Base-by-base conservation (phyloP, 768 basidiomycete species). In the Rhodotorula kratochvilovae region DNA sequence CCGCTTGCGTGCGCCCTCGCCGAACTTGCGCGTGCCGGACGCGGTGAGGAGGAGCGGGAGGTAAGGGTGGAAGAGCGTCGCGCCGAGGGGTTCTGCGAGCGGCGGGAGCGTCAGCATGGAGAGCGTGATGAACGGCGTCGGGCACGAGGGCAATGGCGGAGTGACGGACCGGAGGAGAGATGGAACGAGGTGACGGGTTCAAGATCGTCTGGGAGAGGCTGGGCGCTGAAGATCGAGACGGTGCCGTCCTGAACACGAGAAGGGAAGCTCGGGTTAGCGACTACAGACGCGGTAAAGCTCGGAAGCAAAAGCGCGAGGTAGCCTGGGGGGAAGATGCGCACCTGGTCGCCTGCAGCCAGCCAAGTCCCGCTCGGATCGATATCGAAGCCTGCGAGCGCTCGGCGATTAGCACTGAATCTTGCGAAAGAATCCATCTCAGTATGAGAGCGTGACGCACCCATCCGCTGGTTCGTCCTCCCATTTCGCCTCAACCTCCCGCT, bases 381-480 rank as follows among this genome's bases (percentile, higher is more conserved):
- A 25, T 59, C 50, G 61, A 75, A 75, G 10, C 73, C 73, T 71
- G 31, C 23, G 6, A 13, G 43, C n/a, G n/a, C n/a, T n/a, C n/a
- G n/a, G n/a, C n/a, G n/a, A n/a, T n/a, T n/a, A n/a, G n/a, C n/a
- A n/a, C n/a, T n/a, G n/a, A n/a, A n/a, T n/a, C n/a, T n/a, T n/a
- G n/a, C n/a, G n/a, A n/a, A n/a, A n/a, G n/a, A n/a, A n/a, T n/a
- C n/a, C n/a, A n/a, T n/a, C n/a, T n/a, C n/a, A n/a, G n/a, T n/a
- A n/a, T n/a, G n/a, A n/a, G n/a, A n/a, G 25, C 10, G 19, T 16
- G 33, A 31, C 46, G 58, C 42, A 97, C 98, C 84, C 95, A 73
- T n/a, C 55, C 75, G 77, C 96, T 97, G 81, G 97, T 99, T 83
- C 94, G 95, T 79, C 91, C 93, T 76, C 92, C 93, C 81, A 17